Base-by-base conservation (phyloP, 2,329 filamentous ascomycete species). In the Penicillium digitatum region DNA sequence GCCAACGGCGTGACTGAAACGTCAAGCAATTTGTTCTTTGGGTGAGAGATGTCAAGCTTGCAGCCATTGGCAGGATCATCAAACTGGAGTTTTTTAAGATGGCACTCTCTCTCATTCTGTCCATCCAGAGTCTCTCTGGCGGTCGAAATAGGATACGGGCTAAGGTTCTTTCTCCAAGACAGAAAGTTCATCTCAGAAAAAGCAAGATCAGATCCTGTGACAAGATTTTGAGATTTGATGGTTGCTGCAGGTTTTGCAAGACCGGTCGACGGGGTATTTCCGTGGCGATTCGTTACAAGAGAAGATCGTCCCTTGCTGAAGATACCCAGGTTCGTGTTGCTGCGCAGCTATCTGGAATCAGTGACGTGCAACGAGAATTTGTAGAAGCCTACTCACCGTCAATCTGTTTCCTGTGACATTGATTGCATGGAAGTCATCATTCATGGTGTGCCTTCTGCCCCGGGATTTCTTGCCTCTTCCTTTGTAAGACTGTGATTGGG, bases 371-470 rank as follows among this genome's bases (percentile, higher is more conserved):
- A 3, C 14, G 29, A 46, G 4, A 24, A 4, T 34, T 18, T 24
- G 11, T 3, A 27, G 10, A 27, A 14, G 26, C 2, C 2, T 20
- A 24, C 76, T 62, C 66, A 84, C 82, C 16, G 81, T 84, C 49
- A 84, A 70, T 10, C 81, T 77, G n/a, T 76, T 71, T 46, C 76
- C 75, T 11, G 77, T 68, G 39, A 87, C 77, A 48, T 79, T 79
- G 3, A 77, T 68, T 1, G 84, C 85, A 12, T 72, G 72, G 58
- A 87, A 88, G 20, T 79, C 79, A 7, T 76, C 69, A 69, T 85
- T 79, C 8, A 86, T 73, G 38, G 81, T 63, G 27, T 67, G 64
- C 42, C 61, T 69, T 34, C 69, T 67, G 45, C 48, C 60, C 22
- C 55, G 65, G 35, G 58, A 32, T 51, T 52, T 45, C 58, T 66